phyloP scores from a whole-genome alignment of 1,284 basidiomycete genomes.

The Lentinus polychrous region DNA sequence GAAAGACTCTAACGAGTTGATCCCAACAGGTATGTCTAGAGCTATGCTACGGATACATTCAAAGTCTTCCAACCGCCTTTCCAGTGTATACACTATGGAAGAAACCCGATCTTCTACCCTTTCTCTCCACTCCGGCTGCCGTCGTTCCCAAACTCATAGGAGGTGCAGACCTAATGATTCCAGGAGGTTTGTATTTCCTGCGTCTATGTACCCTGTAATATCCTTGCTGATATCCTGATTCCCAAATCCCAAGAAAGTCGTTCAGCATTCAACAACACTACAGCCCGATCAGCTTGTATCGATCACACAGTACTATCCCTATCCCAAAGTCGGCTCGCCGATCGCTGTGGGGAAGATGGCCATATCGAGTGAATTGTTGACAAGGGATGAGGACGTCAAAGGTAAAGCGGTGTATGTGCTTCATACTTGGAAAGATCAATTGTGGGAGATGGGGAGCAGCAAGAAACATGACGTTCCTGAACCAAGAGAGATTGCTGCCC shows the following conservation, averaged over 20 bases:
- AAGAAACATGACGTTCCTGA: conserved; percentile 50
- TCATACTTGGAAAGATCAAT: conserved; percentile 64
- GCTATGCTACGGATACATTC: neutral
- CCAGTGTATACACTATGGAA: conserved; percentile 73
- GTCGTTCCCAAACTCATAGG: conserved; percentile 61
- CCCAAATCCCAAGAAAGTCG: conserved; percentile 40
- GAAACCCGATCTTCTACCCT: conserved; percentile 53
- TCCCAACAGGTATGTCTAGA: conserved; percentile 52
- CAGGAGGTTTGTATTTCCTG: conserved; percentile 49
- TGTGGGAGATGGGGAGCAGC: conserved; percentile 65
- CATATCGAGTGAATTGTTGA: conserved; percentile 39
- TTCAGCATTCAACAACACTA: conserved; percentile 40
- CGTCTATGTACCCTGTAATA: conserved; percentile 3
- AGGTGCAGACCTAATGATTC: conserved; percentile 77
- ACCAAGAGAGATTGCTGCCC: conserved; percentile 19
- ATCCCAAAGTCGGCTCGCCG: conserved; percentile 35
- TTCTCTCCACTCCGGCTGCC: conserved; percentile 54
- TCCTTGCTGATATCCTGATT: conserved; percentile 3
- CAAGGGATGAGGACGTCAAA: conserved; percentile 37
- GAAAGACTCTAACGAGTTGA: conserved; percentile 54
- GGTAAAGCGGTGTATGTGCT: conserved; percentile 69
- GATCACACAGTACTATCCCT: conserved; percentile 43
- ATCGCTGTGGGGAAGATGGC: conserved; percentile 70
- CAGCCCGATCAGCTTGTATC: conserved; percentile 48
- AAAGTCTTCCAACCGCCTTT: neutral